A percentile compares a stretch with the other conserved stretches of the same genome.
These are phyloP conservation scores for Tripterygium wilfordii DNA, from an alignment of 177 flowering plant species.

Conservation along the genomic window DNA sequence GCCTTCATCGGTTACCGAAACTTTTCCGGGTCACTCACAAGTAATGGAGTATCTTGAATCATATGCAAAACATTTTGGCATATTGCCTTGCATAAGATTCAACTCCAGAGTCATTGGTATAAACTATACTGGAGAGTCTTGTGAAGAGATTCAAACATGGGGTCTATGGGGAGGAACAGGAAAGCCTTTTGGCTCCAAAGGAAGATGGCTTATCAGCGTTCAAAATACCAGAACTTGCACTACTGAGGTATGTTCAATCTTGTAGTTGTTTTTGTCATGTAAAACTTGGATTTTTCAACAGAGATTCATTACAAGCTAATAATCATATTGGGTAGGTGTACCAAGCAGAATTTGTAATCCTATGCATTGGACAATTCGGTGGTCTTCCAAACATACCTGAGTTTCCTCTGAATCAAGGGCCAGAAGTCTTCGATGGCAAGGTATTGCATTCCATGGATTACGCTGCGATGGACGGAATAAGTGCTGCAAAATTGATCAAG, in stretches of 20 bases:
- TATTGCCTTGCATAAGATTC: conserved; percentile 13
- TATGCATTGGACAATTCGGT: conserved; percentile 20
- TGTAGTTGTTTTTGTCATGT: not conserved
- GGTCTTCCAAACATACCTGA: conserved; percentile 17
- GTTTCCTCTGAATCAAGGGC: conserved; percentile 14
- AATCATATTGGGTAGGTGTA: conserved; percentile 2
- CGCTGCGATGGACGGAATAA: conserved; percentile 9
- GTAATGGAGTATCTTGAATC: conserved; percentile 19
- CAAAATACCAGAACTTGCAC: conserved; percentile 1
- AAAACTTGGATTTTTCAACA: not conserved
- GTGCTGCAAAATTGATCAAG: conserved; percentile 8
- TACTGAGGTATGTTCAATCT: conserved; percentile 2
- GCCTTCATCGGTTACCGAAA: conserved; percentile 7
- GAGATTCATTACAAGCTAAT: too few relatives aligned
- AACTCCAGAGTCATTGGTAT: conserved; percentile 11
- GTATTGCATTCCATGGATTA: conserved; percentile 24
- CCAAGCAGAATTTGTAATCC: conserved; percentile 14
- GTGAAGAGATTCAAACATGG: conserved; percentile 15
- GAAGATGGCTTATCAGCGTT: conserved; percentile 13
- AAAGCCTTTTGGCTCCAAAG: conserved; percentile 7
- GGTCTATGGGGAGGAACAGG: conserved; percentile 23
- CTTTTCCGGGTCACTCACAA: conserved; percentile 5
- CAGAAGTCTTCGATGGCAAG: conserved; percentile 13
- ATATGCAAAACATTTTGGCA: conserved; percentile 17
- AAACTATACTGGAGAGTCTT: conserved; percentile 7